A percentile compares a stretch with the other conserved stretches of the same genome.
Evolutionary conservation across 2,329 filamentous ascomycete species (phyloP).

Genomic region (Diaporthe humulicola): DNA sequence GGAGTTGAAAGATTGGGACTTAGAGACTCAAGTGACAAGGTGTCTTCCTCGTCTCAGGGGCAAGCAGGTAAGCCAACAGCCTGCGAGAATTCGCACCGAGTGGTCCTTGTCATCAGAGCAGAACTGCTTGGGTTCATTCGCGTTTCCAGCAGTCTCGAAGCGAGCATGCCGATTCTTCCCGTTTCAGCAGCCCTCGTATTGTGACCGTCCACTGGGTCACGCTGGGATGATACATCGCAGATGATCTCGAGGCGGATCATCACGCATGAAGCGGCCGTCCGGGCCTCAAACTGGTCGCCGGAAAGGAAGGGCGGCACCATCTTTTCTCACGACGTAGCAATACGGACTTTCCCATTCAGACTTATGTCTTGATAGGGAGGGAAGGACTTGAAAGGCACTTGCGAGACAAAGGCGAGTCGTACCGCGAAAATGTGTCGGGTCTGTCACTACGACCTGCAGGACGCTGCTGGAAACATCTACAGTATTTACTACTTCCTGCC

Average conservation of each 20-base stretch:
- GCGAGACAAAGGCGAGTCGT: neutral
- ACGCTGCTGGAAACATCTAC: neutral
- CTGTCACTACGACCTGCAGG: neutral
- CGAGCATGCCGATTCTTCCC: neutral
- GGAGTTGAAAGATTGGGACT: neutral
- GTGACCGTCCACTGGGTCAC: neutral
- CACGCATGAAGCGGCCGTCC: neutral
- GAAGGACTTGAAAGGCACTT: neutral
- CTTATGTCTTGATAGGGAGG: neutral
- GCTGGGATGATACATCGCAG: neutral
- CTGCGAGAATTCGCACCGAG: neutral
- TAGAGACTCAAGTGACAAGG: neutral
- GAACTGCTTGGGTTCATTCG: neutral
- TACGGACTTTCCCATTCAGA: no score
- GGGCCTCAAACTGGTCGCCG: neutral
- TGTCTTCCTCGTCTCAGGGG: neutral
- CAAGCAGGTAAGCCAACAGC: neutral
- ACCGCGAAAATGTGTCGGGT: neutral
- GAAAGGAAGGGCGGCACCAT: neutral
- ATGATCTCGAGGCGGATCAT: constrained; percentile 2
- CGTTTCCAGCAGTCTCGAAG: neutral
- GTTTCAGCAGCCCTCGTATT: neutral
- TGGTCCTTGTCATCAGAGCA: neutral
- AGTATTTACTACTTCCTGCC: neutral
- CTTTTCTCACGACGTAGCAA: neutral